Evolutionary conservation across 352 stramenopile species (phyloP), one percentile per base, ranked within the genome.

Genomic region (Phytophthora constricta): DNA sequence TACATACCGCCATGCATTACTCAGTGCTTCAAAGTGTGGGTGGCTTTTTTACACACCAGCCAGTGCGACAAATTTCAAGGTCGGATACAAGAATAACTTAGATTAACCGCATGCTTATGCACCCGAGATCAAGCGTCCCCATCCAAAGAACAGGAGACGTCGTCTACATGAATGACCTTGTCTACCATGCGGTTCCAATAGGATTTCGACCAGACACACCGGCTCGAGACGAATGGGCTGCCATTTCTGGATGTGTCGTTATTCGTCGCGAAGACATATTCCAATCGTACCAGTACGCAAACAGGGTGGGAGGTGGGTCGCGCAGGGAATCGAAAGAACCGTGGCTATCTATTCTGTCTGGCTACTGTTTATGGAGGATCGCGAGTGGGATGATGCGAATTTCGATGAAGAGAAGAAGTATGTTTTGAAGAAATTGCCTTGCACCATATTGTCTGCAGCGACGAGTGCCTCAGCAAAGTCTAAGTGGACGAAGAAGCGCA

Each of bases 1-100:
- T 50, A 50, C 16, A 50, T 50, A 14, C 43, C 22, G 1, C 43
- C 43, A 9, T 50, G 19, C 22, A 8, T 28, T 1, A 27, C 19
- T 14, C 43, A 50, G 1, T 50, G 43, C 16, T 50, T 50, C 8
- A 50, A 50, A 28, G 43, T 50, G 43, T 50, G 22, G 43, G 22
- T 50, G 19, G n/a, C n/a, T 50, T 31, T 28, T 50, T 50, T 27
- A 45, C 37, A 20, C 17, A 20, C 43, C n/a, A 4, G 14, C 14
- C 14, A 28, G 22, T 10, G 5, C 22, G 2, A 50, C 43, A 8
- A 28, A 46, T 23, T 46, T 46, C 39, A 46, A 46, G 39, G 10
- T 26, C 8, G 19, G 43, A 26, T 22, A 50, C 43, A 50, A 50
- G 22, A 7, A 16, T 5, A 28, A 50, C 43, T 50, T 19, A 5